Evolutionary conservation across 371 early-diverging fungal genomes (phyloP), one percentile per base, ranked within the genome.

Genomic region (Blastocladiella emersonii): DNA sequence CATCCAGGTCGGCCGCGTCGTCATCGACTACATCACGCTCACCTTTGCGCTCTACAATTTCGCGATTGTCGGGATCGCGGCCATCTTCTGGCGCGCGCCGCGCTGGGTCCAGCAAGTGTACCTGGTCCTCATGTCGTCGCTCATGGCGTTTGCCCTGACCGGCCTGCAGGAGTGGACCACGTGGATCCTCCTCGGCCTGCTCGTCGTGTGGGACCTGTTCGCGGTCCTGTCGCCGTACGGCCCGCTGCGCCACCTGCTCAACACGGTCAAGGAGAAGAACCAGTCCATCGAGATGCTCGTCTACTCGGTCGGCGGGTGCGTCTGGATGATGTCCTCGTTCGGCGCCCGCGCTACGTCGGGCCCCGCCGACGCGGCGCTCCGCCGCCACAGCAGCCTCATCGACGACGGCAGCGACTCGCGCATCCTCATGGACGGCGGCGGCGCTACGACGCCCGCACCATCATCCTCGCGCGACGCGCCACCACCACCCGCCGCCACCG

Each of bases 151-250:
- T 66, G 81, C 84, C 7, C 67, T 89, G 65, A 87, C 88, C 7
- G 83, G 86, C 21, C 69, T 90, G 48, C 79, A 78, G 55, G 77
- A 82, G 60, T 85, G 84, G 81, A 88, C 90, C 0, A 88, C 90
- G 1, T 92, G 92, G 92, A 85, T 89, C 63, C 66, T 92, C 43
- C 68, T 92, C 39, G 89, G 82, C 0, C 63, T 92, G 41, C 71
- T 92, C 25, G 90, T 88, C 17, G 73, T 89, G 21, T 90, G 91
- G 91, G 89, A 92, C 74, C 72, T 92, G 62, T 81, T 92, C 65
- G 92, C 92, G 2, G 92, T 92, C 10, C 74, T 92, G 0, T 89
- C 89, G 70, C 92, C 92, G 5, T 91, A 84, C 78, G 92, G 92
- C n/a, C 92, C 92, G 8, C 78, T 92, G 30, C 80, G 86, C n/a